These are phyloP conservation scores for Thymus quinquecostatus DNA, from an alignment of 257 asterid genomes.

Conservation along the genomic window DNA sequence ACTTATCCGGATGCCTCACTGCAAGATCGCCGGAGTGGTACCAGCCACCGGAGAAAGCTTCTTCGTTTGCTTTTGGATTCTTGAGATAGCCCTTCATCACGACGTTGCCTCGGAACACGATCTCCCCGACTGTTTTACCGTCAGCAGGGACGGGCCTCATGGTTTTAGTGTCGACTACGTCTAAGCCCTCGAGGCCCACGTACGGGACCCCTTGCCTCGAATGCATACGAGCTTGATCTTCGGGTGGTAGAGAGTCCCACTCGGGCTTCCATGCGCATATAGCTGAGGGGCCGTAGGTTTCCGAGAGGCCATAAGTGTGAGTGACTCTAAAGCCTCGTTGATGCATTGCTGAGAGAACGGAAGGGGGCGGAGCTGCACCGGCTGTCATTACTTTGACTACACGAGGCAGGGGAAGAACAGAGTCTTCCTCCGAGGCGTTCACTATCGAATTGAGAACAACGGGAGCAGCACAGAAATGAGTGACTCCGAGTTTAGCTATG, in stretches of 20 bases:
- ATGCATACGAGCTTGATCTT: slow-evolving; percentile 73
- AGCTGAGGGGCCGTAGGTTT: slow-evolving; percentile 89
- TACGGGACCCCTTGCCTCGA: slow-evolving; percentile 39
- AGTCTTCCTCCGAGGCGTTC: slow-evolving; percentile 62
- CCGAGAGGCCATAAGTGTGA: slow-evolving; percentile 94
- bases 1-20: slow-evolving; percentile 78
- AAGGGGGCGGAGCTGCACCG: slow-evolving; percentile 95
- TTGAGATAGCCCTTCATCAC: slow-evolving; percentile 94
- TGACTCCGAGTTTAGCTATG: slow-evolving; percentile 76
- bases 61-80: slow-evolving; percentile 82
- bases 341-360: slow-evolving; percentile 73
- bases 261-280: slow-evolving; percentile 94
- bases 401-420: slow-evolving; percentile 78
- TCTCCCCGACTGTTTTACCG: slow-evolving; percentile 84
- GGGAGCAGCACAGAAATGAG: slow-evolving; percentile 97
- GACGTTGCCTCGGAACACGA: slow-evolving; percentile 77
- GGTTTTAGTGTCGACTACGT: slow-evolving; percentile 58
- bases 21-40: slow-evolving; percentile 92
- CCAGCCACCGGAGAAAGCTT: slow-evolving; percentile 79
- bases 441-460: slow-evolving; percentile 84
- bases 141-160: slow-evolving; percentile 76
- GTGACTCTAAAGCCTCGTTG: slow-evolving; percentile 77
- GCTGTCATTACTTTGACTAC: slow-evolving; percentile 87
- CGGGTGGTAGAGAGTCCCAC: slow-evolving; percentile 79
- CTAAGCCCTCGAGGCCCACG: slow-evolving; percentile 66